Conservation (phyloP, 306 rosid genomes). For the Quillaja saponaria region DNA sequence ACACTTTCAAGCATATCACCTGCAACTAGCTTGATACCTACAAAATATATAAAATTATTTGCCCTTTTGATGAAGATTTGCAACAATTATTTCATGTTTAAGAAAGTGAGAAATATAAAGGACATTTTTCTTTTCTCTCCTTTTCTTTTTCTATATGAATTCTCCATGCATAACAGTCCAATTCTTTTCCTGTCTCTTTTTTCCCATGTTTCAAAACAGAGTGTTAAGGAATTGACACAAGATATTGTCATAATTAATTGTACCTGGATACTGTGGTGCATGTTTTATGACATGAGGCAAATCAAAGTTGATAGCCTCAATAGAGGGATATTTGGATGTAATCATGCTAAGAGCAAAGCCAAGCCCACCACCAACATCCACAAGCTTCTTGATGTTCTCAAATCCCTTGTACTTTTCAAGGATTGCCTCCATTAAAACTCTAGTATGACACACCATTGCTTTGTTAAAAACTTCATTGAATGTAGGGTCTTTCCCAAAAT, state of each 20-base stretch:
- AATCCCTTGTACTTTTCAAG: conserved; percentile 7
- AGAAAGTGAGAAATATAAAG: too few relatives aligned
- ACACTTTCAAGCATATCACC: too few relatives aligned
- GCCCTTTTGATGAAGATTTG: too few relatives aligned
- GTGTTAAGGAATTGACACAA: too few relatives aligned
- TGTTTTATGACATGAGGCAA: conserved; percentile 14
- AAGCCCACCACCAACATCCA: conserved; percentile 7
- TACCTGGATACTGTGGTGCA: conserved; percentile 14
- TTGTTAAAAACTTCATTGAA: conserved; percentile 4
- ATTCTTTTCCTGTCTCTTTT: too few relatives aligned
- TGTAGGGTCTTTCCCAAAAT: neutral
- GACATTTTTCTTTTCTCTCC: neutral
- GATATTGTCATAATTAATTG: neutral
- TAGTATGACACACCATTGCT: neutral
- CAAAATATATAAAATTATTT: too few relatives aligned
- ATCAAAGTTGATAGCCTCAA: conserved; percentile 8
- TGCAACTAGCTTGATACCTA: too few relatives aligned
- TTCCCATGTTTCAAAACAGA: too few relatives aligned
- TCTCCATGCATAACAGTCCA: too few relatives aligned
- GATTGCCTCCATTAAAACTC: neutral
- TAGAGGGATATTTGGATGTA: conserved; percentile 10
- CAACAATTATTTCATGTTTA: too few relatives aligned
- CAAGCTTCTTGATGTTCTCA: neutral
- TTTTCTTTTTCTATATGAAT: too few relatives aligned
- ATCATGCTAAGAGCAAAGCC: neutral